Percentiles rank a stretch among this genome's conserved stretches.
phyloP scores from a whole-genome alignment of 1,284 basidiomycete genomes.

The Tilletia caries region DNA sequence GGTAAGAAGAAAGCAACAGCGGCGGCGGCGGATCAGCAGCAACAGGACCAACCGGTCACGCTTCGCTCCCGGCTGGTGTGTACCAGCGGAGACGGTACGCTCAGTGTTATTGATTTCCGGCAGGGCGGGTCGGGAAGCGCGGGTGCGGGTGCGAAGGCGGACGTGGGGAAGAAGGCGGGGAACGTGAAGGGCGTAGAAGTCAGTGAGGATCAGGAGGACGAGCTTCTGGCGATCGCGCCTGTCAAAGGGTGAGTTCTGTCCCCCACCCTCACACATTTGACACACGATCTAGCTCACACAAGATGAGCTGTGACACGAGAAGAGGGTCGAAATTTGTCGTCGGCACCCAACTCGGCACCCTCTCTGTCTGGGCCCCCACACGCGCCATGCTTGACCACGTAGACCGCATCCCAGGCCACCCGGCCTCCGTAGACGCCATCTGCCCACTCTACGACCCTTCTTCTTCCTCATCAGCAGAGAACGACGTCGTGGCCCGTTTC shows the following conservation, averaged over 20 bases:
- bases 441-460: slow-evolving; percentile 62
- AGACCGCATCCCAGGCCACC: slow-evolving; percentile 81
- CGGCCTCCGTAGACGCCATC: slow-evolving; percentile 65
- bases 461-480: slow-evolving; percentile 59
- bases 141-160: background rate
- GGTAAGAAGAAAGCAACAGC: slow-evolving; percentile 12
- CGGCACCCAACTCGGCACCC: slow-evolving; percentile 84
- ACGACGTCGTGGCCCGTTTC: background rate
- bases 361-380: slow-evolving; percentile 81
- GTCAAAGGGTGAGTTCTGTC: slow-evolving; percentile 67
- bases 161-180: slow-evolving; percentile 12
- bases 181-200: slow-evolving; percentile 66
- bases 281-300: no score
- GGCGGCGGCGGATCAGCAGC: no score
- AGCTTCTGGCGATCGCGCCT: slow-evolving; percentile 75
- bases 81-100: slow-evolving; percentile 75
- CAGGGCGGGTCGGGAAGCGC: background rate
- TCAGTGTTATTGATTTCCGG: slow-evolving; percentile 74
- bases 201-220: slow-evolving; percentile 90
- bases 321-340: slow-evolving; percentile 78
- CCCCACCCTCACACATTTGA: background rate
- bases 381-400: slow-evolving; percentile 89
- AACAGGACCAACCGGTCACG: slow-evolving; percentile 1
- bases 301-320: background rate
- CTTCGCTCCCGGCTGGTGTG: slow-evolving; percentile 34